Evolutionary conservation across 129 eudicot species (phyloP), one percentile per base, ranked within the genome.

Genomic region (Calendula officinalis): DNA sequence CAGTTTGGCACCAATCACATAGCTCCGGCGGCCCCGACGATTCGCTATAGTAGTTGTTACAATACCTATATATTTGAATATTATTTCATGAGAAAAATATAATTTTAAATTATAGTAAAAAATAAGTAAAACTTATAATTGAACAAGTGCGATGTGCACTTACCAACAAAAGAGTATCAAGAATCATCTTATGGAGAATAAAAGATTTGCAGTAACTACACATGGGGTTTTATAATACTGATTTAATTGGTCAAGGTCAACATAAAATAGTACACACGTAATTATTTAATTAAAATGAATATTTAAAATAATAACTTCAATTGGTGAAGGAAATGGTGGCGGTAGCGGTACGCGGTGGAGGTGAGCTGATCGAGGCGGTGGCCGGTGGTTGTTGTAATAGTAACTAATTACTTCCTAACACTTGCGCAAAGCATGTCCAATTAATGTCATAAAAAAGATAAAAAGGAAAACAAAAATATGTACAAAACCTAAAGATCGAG

Each of bases 1-100:
- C 98, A 55, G 80, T 74, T 77, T 80, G 85, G 75, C 98, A 91
- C 98, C 98, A 91, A 51, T 91, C 94, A 46, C 98, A 91, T 16
- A 82, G 46, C 66, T 77, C 81, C 8, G 80, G 80, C 2, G 76
- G 56, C 62, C 67, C 86, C 6, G 91, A 80, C 56, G 80, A 66
- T 67, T 88, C 90, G 51, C 59, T 68, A 56, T 84, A 82, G 80
- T 84, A 87, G 90, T 78, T 91, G 90, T 96, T 91, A 62, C 97
- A 91, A 62, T 91, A 91, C 77, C 97, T 90, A 56, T 30, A 51
- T 30, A 41, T 8, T 32, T 14, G 13, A 65, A 53, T 48, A 16
- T 54, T 36, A 41, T 53, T 34, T 64, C 37, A 49, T 60, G 16
- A 40, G 34, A 6, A 9, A n/a, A 59, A 22, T 38, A 38, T 15